Evolutionary conservation across 2,329 filamentous ascomycete species (phyloP).

Genomic region (Botrytis fabae): DNA sequence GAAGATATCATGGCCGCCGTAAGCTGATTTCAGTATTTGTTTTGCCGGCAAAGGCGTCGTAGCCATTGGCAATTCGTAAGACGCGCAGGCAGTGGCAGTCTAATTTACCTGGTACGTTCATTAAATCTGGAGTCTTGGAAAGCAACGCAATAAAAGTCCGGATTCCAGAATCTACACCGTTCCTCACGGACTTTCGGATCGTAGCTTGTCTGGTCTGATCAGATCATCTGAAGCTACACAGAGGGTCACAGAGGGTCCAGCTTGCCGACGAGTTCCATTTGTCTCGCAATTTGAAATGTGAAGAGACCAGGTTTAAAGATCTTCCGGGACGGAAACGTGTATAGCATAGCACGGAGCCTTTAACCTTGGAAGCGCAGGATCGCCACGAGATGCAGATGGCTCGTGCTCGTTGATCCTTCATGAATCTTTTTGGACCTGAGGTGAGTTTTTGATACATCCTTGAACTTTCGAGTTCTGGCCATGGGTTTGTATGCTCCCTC

Average conservation of each 20-base stretch:
- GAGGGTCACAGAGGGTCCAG: background rate
- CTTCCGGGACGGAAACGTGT: slow-evolving; percentile 17
- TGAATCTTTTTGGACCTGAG: background rate
- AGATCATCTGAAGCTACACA: background rate
- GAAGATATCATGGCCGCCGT: background rate
- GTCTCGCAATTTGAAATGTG: background rate
- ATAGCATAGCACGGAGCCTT: slow-evolving; percentile 18
- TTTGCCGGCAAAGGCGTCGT: background rate
- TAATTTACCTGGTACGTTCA: background rate
- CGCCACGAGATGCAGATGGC: slow-evolving; percentile 17
- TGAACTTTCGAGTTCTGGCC: slow-evolving; percentile 11
- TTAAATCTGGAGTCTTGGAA: background rate
- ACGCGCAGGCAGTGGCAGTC: background rate
- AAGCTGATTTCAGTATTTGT: background rate
- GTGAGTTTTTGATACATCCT: background rate
- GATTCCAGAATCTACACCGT: background rate
- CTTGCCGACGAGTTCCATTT: background rate
- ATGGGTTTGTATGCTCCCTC: background rate
- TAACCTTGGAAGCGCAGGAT: slow-evolving; percentile 17
- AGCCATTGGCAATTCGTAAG: background rate
- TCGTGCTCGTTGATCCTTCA: slow-evolving; percentile 21
- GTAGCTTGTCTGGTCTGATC: background rate
- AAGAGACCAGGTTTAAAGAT: slow-evolving; percentile 11
- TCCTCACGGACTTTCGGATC: background rate
- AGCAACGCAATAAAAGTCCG: background rate